These are phyloP conservation scores for Exsudoporus frostii DNA, from an alignment of 768 basidiomycete species.

Conservation along the genomic window DNA sequence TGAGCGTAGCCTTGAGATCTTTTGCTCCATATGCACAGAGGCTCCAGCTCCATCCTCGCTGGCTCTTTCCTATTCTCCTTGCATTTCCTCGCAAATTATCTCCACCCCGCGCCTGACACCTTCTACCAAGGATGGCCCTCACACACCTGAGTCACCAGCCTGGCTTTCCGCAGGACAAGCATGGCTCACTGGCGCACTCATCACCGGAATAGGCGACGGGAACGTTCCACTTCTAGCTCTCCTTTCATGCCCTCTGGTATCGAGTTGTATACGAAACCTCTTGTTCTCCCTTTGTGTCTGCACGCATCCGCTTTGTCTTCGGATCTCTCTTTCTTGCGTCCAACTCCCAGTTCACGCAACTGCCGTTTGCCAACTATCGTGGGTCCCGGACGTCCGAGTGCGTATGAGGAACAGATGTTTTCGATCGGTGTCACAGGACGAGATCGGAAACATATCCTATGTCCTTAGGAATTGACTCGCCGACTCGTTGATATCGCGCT, in stretches of 20 bases:
- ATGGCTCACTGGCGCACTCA: slow-evolving; percentile 25
- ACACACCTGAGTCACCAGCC: slow-evolving; percentile 12
- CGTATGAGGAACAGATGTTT: slow-evolving; percentile 24
- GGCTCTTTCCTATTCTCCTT: too few relatives aligned
- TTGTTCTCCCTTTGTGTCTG: slow-evolving; percentile 23
- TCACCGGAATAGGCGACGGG: slow-evolving; percentile 27
- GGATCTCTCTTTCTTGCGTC: slow-evolving; percentile 27
- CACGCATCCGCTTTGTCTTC: slow-evolving; percentile 14
- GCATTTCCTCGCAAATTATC: too few relatives aligned
- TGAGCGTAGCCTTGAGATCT: too few relatives aligned
- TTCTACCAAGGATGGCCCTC: background rate
- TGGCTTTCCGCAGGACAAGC: slow-evolving; percentile 24
- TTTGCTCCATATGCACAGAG: too few relatives aligned
- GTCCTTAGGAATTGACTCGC: slow-evolving; percentile 29
- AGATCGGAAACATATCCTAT: slow-evolving; percentile 24
- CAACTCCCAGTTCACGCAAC: slow-evolving; percentile 28
- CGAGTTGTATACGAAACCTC: slow-evolving; percentile 12
- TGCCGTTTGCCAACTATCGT: slow-evolving; percentile 30
- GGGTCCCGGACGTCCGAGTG: slow-evolving; percentile 25
- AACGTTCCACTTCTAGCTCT: slow-evolving; percentile 28
- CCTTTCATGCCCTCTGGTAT: slow-evolving; percentile 14
- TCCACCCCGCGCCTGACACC: background rate
- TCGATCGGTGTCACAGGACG: slow-evolving; percentile 26
- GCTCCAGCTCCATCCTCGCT: background rate
- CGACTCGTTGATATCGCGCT: slow-evolving; percentile 21